Base-by-base conservation (phyloP, 2,329 filamentous ascomycete species). In the Alternaria sp. region DNA sequence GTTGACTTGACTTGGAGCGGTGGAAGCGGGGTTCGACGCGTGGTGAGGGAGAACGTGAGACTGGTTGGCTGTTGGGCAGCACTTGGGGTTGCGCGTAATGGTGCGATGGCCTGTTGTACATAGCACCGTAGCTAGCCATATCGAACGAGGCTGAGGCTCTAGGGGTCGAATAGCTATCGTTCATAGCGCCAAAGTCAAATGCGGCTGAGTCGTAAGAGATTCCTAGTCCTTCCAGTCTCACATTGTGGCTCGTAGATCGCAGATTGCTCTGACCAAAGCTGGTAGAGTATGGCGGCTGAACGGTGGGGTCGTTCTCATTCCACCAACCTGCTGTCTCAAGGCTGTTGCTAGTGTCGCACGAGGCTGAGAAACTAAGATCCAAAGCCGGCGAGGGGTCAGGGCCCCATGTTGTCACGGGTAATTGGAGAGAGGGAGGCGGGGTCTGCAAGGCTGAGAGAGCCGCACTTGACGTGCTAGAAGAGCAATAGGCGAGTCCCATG, bases 381-480 rank as follows among this genome's bases (percentile, higher is more conserved):
- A 80, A 60, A 21, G 64, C 69, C 6, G 71, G 65, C 23, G 73
- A 71, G 4, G 72, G 62, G 23, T 74, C 72, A 23, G 74, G 65
- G 17, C 64, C 74, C 79, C 77, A 80, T 56, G 74, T 68, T 25
- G 68, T 65, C 64, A 74, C 74, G 15, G 74, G 62, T 47, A 79
- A 64, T 3, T 71, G 69, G 32, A 73, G 65, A n/a, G 77, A 75
- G 40, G 74, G 69, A 44, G 77, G 77, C 56, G 77, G 79, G 54
- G 77, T 80, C 54, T 77, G 74, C 66, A 77, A 77, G 72, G 79
- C 78, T 75, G 77, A 77, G 54, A 79, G 74, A 68, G 73, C 73
- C 62, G 67, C 70, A 59, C 67, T 70, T 44, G 65, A 70, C 12
- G 64, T 61, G 21, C 68, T 63, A 23, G 63, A 64, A 28, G 71